These are phyloP conservation scores for Lipomyces lipofer DNA, from an alignment of 805 yeast genomes.

Conservation along the genomic window DNA sequence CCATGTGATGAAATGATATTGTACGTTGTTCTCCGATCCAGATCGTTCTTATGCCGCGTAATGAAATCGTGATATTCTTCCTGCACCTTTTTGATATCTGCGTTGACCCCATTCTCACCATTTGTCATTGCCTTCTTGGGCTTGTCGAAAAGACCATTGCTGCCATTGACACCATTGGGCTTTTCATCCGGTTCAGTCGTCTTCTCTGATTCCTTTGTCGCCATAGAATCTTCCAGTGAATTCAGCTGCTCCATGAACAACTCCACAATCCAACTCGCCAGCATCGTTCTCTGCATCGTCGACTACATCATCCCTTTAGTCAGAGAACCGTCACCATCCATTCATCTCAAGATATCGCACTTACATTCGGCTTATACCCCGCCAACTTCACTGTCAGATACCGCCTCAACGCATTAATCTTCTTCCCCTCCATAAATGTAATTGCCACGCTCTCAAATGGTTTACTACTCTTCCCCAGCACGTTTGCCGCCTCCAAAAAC, in stretches of 20 bases:
- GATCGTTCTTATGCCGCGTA: slow-evolving; percentile 44
- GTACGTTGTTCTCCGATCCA: slow-evolving; percentile 70
- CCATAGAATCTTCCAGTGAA: slow-evolving; percentile 43
- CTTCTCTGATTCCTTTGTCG: slow-evolving; percentile 29
- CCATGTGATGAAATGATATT: slow-evolving; percentile 71
- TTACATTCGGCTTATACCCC: slow-evolving; percentile 19
- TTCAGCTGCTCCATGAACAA: slow-evolving; percentile 52
- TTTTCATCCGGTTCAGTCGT: slow-evolving; percentile 15
- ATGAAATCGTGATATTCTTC: slow-evolving; percentile 53
- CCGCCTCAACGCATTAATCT: slow-evolving; percentile 48
- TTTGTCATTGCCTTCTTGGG: slow-evolving; percentile 37
- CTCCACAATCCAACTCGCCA: slow-evolving; percentile 70
- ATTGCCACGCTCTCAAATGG: slow-evolving; percentile 72
- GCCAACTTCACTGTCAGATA: slow-evolving; percentile 49
- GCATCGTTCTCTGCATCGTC: slow-evolving; percentile 50
- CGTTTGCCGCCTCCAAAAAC: slow-evolving; percentile 47
- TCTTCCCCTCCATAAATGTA: slow-evolving; percentile 48
- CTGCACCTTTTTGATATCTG: slow-evolving; percentile 35
- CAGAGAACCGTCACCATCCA: too few relatives aligned
- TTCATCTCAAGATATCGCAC: neutral
- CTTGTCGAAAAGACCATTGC: slow-evolving; percentile 42
- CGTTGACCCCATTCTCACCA: slow-evolving; percentile 33
- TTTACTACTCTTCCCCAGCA: slow-evolving; percentile 61
- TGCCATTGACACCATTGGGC: slow-evolving; percentile 17
- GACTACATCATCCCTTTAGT: slow-evolving; percentile 16